Evolutionary conservation across 352 stramenopile species (phyloP), one percentile per base, ranked within the genome.

Genomic region (Phytophthora vignae): DNA sequence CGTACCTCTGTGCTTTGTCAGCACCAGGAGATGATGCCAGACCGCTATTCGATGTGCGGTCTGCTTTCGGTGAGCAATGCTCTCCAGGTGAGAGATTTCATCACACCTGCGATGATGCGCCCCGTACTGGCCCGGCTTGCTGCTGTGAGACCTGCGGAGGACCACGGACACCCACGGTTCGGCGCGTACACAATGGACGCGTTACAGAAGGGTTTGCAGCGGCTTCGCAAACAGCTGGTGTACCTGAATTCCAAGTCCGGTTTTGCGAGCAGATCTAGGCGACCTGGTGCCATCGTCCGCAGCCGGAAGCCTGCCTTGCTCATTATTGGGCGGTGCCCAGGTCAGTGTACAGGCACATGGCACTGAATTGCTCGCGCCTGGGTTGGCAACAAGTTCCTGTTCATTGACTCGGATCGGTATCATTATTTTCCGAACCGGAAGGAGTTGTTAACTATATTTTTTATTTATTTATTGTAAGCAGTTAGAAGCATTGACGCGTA

Each of bases 21-120:
- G 56, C 14, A 65, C 56, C 64, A 71, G n/a, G 66, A 46, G 36
- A 19, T 11, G 19, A 15, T 68, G 38, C 60, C 60, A 5, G 31
- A 67, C 36, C 12, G 22, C 7, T 53, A 48, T 22, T 63, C 66
- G 2, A 48, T 68, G 8, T 69, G 66, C 25, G 66, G 40, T 5
- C 33, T 68, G 2, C 67, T 55, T n/a, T 64, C 52, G 2, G 3
- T 68, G 8, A 69, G 61, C 33, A 73, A 64, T 25, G 36, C 29
- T 21, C 50, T 55, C 1, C 59, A 68, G 52, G 21, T 22, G 3
- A 29, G 56, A 10, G 58, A 73, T 42, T 63, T 73, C n/a, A 19
- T 73, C 11, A 73, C 66, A 3, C 40, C 52, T 22, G 38, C 5
- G 8, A 6, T 21, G 1, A 52, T 69, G 58, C 22, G 27, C 2